Evolutionary conservation across 495 filamentous ascomycete species (phyloP).

Genomic region (Penicillium riverlandense): DNA sequence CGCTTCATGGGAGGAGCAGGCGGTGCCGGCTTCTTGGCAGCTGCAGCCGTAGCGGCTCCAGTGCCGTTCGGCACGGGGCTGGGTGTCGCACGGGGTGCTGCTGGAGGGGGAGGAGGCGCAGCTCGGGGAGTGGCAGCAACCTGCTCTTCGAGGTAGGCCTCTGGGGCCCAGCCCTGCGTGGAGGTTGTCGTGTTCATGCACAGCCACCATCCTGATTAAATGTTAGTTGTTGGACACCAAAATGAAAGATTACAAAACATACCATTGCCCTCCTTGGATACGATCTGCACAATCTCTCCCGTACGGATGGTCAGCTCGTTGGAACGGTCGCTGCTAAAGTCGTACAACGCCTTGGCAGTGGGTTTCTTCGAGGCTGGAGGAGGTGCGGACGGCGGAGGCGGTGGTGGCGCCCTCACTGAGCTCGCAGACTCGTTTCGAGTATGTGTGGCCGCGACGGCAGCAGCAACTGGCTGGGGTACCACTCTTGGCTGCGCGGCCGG

Average conservation of each 20-base stretch:
- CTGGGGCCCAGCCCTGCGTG: constrained; percentile 84
- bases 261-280: constrained; percentile 90
- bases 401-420: constrained; percentile 57
- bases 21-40: constrained; percentile 62
- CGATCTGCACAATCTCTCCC: constrained; percentile 75
- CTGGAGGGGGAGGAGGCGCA: constrained; percentile 53
- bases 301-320: constrained; percentile 73
- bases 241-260: constrained; percentile 24
- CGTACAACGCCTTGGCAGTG: constrained; percentile 77
- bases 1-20: constrained; percentile 83
- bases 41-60: constrained; percentile 41
- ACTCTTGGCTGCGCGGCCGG: constrained; percentile 30
- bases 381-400: constrained; percentile 63
- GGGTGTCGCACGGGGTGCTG: constrained; percentile 39
- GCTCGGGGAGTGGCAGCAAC: constrained; percentile 41
- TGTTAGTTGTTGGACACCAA: constrained; percentile 13
- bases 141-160: constrained; percentile 81
- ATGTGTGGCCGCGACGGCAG: constrained; percentile 39
- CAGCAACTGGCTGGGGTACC: constrained; percentile 41
- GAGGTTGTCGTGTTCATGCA: constrained; percentile 58
- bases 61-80: constrained; percentile 43
- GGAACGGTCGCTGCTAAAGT: constrained; percentile 69
- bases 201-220: constrained; percentile 80
- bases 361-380: constrained; percentile 63
- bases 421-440: constrained; percentile 45